Base-by-base conservation (phyloP, 805 yeast genomes). In the Kodamaea hsintzibuensis region DNA sequence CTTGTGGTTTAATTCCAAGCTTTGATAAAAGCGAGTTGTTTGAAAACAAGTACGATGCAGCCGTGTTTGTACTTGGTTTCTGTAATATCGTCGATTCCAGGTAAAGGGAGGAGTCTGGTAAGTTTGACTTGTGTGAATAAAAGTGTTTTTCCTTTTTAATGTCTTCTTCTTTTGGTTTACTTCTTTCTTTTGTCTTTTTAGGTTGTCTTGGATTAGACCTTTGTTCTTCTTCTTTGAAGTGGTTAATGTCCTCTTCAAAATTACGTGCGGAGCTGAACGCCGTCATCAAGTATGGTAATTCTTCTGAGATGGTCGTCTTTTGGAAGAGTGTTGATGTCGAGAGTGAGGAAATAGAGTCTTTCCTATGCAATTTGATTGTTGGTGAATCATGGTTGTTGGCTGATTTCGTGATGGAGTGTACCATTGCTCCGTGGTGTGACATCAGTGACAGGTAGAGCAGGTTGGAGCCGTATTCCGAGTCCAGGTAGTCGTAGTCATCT, bases 191-290 rank as follows among this genome's bases (percentile, higher is more conserved):
- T 48, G 55, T 27, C 40, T 22, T n/a, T 42, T 30, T 44, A 16
- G 30, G 27, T 38, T 8, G 35, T 8, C 35, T 30, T 30, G 35
- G 35, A 12, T 17, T 25, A 33, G 45, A 25, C 30, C 25, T 49
- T 17, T 30, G 50, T 27, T 64, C 65, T 19, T 62, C 66, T 40
- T 60, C 61, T 18, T 60, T 55, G 53, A 42, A 63, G 37, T 66
- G 61, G 45, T 55, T 53, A 18, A 60, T 53, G 45, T 84, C 89
- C 57, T 80, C 80, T 53, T 83, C 87, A 13, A 83, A 69, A 38
- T 76, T 80, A 57, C 77, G 82, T 2, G 86, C 88, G 55, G 83
- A 82, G 63, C 82, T 80, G 62, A 86, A 87, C 14, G 90, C 91
- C 18, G 82, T 74, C 79, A 86, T 73, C 61, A 87, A 67, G 55